Evolutionary conservation across 1,284 basidiomycete species (phyloP).

Genomic region (Phellinidium pouzarii): DNA sequence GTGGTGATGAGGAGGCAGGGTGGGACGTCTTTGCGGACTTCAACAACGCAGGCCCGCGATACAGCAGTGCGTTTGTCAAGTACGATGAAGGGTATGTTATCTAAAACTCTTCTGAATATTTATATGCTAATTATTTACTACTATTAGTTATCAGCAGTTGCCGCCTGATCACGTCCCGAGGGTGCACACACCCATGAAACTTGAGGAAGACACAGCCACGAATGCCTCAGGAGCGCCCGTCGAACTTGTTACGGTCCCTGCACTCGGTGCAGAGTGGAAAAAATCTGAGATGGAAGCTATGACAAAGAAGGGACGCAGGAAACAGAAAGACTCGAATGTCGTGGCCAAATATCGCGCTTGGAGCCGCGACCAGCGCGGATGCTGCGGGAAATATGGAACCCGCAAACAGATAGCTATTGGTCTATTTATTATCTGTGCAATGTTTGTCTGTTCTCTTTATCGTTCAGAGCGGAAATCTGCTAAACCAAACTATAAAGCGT

Average conservation of each 20-base stretch:
- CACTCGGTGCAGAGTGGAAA: conserved; percentile 81
- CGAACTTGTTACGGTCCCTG: conserved; percentile 83
- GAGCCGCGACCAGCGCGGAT: conserved; percentile 63
- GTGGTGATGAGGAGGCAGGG: conserved; percentile 29
- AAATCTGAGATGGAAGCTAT: conserved; percentile 68
- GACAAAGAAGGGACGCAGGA: conserved; percentile 61
- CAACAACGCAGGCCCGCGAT: conserved; percentile 80
- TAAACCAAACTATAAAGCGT: conserved; percentile 37
- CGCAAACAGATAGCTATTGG: conserved; percentile 60
- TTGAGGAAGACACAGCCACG: conserved; percentile 32
- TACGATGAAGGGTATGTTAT: conserved; percentile 26
- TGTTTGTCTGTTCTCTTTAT: conserved; percentile 42
- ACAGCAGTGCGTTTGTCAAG: conserved; percentile 53
- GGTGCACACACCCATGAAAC: conserved; percentile 25
- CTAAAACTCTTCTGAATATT: conserved; percentile 8
- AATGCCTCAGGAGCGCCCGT: conserved; percentile 38
- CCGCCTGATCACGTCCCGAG: conserved; percentile 16
- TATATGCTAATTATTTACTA: conserved; percentile 10
- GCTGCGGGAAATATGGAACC: conserved; percentile 75
- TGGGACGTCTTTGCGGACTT: conserved; percentile 91
- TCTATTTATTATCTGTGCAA: conserved; percentile 53
- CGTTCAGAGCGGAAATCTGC: neutral
- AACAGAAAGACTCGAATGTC: conserved; percentile 50
- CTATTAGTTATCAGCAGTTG: conserved; percentile 28
- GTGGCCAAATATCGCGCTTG: conserved; percentile 57